Evolutionary conservation across 805 yeast species (phyloP).

Genomic region (Ogataea sp.): DNA sequence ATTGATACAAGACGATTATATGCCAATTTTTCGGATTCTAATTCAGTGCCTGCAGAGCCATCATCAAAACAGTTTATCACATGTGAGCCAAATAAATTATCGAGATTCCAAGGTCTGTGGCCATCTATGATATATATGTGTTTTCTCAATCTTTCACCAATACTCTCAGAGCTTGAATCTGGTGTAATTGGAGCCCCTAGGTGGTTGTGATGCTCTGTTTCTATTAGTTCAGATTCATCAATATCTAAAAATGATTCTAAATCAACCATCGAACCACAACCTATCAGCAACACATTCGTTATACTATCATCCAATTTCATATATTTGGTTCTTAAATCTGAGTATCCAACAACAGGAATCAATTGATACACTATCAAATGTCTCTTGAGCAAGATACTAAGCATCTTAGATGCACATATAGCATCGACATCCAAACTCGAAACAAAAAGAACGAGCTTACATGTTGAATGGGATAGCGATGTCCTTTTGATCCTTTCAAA

Average conservation of each 20-base stretch:
- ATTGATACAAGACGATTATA: conserved; percentile 42
- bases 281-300: conserved; percentile 67
- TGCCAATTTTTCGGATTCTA: conserved; percentile 51
- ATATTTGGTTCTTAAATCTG: conserved; percentile 64
- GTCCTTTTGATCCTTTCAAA: conserved; percentile 61
- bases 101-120: conserved; percentile 94
- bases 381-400: conserved; percentile 62
- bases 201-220: conserved; percentile 12
- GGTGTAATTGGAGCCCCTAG: conserved; percentile 12
- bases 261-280: conserved; percentile 93
- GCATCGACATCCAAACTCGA: conserved; percentile 91
- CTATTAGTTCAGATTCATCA: conserved; percentile 42
- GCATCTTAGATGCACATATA: conserved; percentile 76
- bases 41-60: conserved; percentile 58
- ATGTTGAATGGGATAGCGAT: conserved; percentile 88
- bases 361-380: conserved; percentile 82
- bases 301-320: conserved; percentile 63
- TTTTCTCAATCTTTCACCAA: conserved; percentile 33
- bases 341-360: conserved; percentile 88
- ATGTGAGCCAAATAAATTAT: conserved; percentile 79
- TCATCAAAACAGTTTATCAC: conserved; percentile 81
- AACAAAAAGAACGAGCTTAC: conserved; percentile 79
- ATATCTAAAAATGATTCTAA: conserved; percentile 66
- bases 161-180: conserved; percentile 15
- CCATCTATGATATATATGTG: conserved; percentile 82